Conservation (phyloP, 2,329 filamentous ascomycete species). For the Penicillium sp. region DNA sequence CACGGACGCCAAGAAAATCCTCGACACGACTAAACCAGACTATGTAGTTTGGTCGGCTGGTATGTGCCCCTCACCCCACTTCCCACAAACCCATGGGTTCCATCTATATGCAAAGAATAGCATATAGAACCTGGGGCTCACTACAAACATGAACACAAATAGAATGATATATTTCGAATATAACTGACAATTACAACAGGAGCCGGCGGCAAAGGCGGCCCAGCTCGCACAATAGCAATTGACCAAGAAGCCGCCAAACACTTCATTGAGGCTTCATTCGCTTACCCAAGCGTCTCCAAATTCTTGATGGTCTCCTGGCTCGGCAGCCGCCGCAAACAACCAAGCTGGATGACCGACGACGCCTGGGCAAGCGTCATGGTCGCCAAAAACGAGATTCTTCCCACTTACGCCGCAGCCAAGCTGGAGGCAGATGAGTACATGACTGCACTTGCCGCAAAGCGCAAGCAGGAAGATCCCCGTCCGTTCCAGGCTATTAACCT, state of each 20-base stretch:
- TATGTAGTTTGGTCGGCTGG: slow-evolving; percentile 51
- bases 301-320: slow-evolving; percentile 58
- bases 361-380: slow-evolving; percentile 49
- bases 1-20: slow-evolving; percentile 60
- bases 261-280: slow-evolving; percentile 52
- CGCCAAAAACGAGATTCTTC: slow-evolving; percentile 50
- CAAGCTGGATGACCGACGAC: slow-evolving; percentile 53
- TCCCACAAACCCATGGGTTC: background rate
- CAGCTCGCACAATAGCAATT: slow-evolving; percentile 51
- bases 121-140: background rate
- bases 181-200: slow-evolving; percentile 33
- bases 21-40: slow-evolving; percentile 48
- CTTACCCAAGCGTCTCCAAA: slow-evolving; percentile 49
- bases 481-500: slow-evolving; percentile 53
- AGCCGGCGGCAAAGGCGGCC: slow-evolving; percentile 57
- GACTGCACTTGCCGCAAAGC: slow-evolving; percentile 44
- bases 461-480: slow-evolving; percentile 21
- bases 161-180: background rate
- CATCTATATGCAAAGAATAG: background rate
- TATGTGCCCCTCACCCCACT: slow-evolving; percentile 25
- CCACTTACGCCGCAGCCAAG: slow-evolving; percentile 56
- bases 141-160: background rate
- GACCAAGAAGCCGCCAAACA: slow-evolving; percentile 57
- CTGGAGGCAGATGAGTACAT: slow-evolving; percentile 58
- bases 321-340: slow-evolving; percentile 48